Percentiles rank a stretch among this genome's conserved stretches.
Evolutionary conservation across 2,329 filamentous ascomycete species (phyloP).

Genomic region (Verticillium nubilum): DNA sequence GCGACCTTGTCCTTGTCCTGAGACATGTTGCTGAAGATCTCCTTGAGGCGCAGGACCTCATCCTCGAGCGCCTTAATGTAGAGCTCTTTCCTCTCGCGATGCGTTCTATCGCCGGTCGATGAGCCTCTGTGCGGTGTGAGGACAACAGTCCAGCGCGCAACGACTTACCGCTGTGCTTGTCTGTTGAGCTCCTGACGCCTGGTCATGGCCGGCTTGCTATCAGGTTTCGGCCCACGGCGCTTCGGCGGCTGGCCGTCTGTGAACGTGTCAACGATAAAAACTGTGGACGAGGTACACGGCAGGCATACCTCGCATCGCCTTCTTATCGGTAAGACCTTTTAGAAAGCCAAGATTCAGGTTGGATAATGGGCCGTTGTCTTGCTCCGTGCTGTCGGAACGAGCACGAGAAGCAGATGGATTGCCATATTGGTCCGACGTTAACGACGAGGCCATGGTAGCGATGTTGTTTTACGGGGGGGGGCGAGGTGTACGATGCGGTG

Average conservation of each 20-base stretch:
- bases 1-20: conserved; percentile 71
- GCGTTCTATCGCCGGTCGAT: conserved; percentile 59
- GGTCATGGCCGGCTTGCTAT: conserved; percentile 90
- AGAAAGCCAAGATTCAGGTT: conserved; percentile 55
- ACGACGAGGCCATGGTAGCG: conserved; percentile 36
- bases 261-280: neutral
- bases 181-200: conserved; percentile 90
- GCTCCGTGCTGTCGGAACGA: conserved; percentile 15
- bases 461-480: neutral
- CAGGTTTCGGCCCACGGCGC: conserved; percentile 88
- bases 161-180: conserved; percentile 80
- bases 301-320: conserved; percentile 63
- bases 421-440: conserved; percentile 34
- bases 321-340: conserved; percentile 67
- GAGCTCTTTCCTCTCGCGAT: conserved; percentile 92
- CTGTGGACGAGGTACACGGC: neutral
- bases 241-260: conserved; percentile 82
- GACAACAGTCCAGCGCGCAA: neutral
- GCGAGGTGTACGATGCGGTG: neutral
- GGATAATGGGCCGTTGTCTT: conserved; percentile 33
- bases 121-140: conserved; percentile 7
- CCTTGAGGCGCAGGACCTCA: conserved; percentile 83
- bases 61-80: conserved; percentile 94
- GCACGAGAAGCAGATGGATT: conserved; percentile 16
- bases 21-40: conserved; percentile 68